phyloP scores from a whole-genome alignment of 352 stramenopile genomes.

The Phytopythium oedochilum region DNA sequence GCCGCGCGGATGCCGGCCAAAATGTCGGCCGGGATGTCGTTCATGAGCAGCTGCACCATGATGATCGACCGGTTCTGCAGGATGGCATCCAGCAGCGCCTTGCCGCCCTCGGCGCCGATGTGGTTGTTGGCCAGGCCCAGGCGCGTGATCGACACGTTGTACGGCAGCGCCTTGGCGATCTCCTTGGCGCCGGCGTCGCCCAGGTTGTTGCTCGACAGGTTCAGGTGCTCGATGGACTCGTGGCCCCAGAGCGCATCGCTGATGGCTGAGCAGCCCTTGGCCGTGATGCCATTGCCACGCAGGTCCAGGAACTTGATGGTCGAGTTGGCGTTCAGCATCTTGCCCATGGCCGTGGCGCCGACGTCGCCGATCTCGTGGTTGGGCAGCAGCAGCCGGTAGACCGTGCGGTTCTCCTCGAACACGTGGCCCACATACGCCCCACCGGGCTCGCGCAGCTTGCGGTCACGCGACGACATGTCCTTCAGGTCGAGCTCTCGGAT shows the following conservation, averaged over 20 bases:
- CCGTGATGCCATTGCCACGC: slow-evolving; percentile 44
- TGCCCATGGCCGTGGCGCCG: slow-evolving; percentile 38
- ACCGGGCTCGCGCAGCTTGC: slow-evolving; percentile 29
- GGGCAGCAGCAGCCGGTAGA: slow-evolving; percentile 35
- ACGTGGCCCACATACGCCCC: slow-evolving; percentile 43
- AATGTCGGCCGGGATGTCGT: slow-evolving; percentile 32
- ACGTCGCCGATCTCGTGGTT: slow-evolving; percentile 47
- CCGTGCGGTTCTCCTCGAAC: slow-evolving; percentile 45
- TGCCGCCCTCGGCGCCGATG: slow-evolving; percentile 33
- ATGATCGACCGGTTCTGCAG: slow-evolving; percentile 40
- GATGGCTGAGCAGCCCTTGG: slow-evolving; percentile 17
- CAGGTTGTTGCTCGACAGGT: slow-evolving; percentile 38
- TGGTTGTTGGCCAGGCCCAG: slow-evolving; percentile 42
- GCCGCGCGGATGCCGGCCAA: slow-evolving; percentile 32
- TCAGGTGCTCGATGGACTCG: slow-evolving; percentile 38
- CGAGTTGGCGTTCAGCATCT: slow-evolving; percentile 46
- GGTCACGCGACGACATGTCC: slow-evolving; percentile 45
- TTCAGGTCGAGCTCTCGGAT: slow-evolving; percentile 54
- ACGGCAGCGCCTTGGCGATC: slow-evolving; percentile 37
- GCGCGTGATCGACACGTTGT: slow-evolving; percentile 48
- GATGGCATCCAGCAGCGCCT: slow-evolving; percentile 36
- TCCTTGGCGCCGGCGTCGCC: slow-evolving; percentile 39
- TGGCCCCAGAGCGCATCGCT: slow-evolving; percentile 41
- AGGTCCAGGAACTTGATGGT: slow-evolving; percentile 46
- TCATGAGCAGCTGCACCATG: slow-evolving; percentile 36